phyloP scores from a whole-genome alignment of 129 eudicot species.

The Dittrichia graveolens region DNA sequence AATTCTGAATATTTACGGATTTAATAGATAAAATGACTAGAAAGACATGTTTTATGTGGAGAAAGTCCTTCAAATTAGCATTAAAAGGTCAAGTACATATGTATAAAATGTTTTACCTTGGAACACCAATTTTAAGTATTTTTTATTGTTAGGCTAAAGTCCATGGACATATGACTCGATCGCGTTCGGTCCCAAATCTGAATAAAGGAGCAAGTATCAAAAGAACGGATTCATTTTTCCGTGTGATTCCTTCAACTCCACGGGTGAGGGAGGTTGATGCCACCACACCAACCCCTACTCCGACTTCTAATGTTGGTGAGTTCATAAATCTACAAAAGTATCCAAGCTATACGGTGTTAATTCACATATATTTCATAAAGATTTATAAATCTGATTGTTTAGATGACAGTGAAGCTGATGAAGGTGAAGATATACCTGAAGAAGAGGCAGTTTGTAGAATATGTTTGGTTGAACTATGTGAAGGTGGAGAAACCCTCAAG shows the following conservation, averaged over 20 bases:
- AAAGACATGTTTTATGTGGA: too few relatives aligned
- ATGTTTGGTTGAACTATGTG: conserved; percentile 84
- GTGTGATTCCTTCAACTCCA: conserved; percentile 86
- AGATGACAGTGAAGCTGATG: conserved; percentile 53
- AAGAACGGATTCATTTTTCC: conserved; percentile 71
- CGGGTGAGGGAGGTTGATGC: conserved; percentile 53
- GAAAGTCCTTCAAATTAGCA: too few relatives aligned
- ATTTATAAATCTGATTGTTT: conserved; percentile 4
- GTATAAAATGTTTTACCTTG: too few relatives aligned
- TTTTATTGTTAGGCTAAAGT: too few relatives aligned
- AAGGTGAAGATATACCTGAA: conserved; percentile 88
- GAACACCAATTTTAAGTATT: background rate
- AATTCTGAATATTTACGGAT: too few relatives aligned
- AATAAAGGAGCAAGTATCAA: conserved; percentile 49
- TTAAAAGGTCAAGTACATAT: too few relatives aligned
- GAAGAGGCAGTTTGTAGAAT: conserved; percentile 97
- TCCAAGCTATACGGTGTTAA: background rate
- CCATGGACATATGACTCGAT: conserved; percentile 56
- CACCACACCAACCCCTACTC: conserved; percentile 33
- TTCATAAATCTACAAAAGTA: background rate
- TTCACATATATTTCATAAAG: background rate
- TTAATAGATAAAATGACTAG: too few relatives aligned
- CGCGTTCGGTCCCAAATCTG: conserved; percentile 66
- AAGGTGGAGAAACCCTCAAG: conserved; percentile 95
- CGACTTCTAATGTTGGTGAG: conserved; percentile 52